Percentiles rank a stretch among this genome's conserved stretches.
Evolutionary conservation across 2,329 filamentous ascomycete species (phyloP).

Genomic region (Didymella sp.): DNA sequence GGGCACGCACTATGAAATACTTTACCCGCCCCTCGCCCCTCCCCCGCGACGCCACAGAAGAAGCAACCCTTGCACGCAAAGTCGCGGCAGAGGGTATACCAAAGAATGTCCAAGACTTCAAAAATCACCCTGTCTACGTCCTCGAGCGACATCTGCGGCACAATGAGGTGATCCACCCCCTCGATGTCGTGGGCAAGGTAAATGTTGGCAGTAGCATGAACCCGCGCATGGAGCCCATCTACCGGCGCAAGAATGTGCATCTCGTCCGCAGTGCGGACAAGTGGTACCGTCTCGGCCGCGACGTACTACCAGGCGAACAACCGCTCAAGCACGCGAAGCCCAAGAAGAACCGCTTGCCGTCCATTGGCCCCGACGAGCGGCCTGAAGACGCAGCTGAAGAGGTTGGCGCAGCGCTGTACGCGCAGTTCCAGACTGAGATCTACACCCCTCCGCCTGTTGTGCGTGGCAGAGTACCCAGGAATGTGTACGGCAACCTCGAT

Average conservation of each 20-base stretch:
- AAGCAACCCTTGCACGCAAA: constrained; percentile 73
- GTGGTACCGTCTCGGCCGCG: constrained; percentile 88
- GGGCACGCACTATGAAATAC: constrained; percentile 57
- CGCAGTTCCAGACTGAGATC: constrained; percentile 67
- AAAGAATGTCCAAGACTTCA: constrained; percentile 84
- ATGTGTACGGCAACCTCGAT: constrained; percentile 68
- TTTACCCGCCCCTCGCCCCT: constrained; percentile 46
- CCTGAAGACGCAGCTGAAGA: constrained; percentile 49
- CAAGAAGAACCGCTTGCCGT: constrained; percentile 38
- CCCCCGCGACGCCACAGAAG: constrained; percentile 84
- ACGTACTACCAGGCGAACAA: constrained; percentile 77
- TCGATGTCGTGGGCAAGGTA: constrained; percentile 77
- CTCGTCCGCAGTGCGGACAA: constrained; percentile 79
- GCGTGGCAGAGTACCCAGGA: constrained; percentile 71
- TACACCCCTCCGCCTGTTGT: constrained; percentile 81
- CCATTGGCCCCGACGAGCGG: constrained; percentile 41
- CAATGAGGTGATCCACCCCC: constrained; percentile 81
- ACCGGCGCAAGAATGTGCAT: constrained; percentile 80
- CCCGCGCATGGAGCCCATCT: constrained; percentile 76
- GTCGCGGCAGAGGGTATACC: constrained; percentile 82
- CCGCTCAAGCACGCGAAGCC: constrained; percentile 73
- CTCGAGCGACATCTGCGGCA: constrained; percentile 83
- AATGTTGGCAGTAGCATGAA: constrained; percentile 66
- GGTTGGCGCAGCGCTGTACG: constrained; percentile 63
- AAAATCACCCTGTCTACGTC: constrained; percentile 76